Evolutionary conservation across 768 basidiomycete species (phyloP).

Genomic region (Russula brevipes): DNA sequence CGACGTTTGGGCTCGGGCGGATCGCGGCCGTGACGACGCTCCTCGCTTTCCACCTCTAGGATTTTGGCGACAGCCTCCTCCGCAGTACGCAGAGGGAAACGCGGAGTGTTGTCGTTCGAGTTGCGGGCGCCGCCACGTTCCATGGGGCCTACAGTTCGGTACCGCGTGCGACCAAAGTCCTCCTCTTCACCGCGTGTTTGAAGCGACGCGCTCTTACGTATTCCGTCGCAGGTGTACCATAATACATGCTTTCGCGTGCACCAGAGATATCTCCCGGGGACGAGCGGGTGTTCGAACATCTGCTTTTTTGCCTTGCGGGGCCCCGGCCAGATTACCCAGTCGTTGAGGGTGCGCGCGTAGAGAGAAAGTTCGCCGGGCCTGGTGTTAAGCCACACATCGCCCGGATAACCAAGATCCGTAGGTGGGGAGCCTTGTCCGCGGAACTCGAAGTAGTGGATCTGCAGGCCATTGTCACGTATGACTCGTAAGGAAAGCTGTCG

Average conservation of each 20-base stretch:
- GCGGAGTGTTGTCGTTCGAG: slow-evolving; percentile 13
- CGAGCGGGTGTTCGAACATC: slow-evolving; percentile 27
- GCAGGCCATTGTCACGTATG: slow-evolving; percentile 24
- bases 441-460: slow-evolving; percentile 30
- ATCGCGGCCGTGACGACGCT: slow-evolving; percentile 25
- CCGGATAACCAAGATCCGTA: slow-evolving; percentile 27
- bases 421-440: slow-evolving; percentile 29
- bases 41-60: slow-evolving; percentile 24
- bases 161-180: slow-evolving; percentile 25
- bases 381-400: slow-evolving; percentile 30
- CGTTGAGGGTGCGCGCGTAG: slow-evolving; percentile 21
- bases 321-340: slow-evolving; percentile 26
- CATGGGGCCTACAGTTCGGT: slow-evolving; percentile 26
- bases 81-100: slow-evolving; percentile 25
- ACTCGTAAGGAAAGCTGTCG: slow-evolving; percentile 25
- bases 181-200: slow-evolving; percentile 27
- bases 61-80: slow-evolving; percentile 26
- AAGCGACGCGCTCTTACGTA: slow-evolving; percentile 26
- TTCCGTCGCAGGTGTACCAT: slow-evolving; percentile 27
- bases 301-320: slow-evolving; percentile 27
- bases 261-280: slow-evolving; percentile 26
- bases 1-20: slow-evolving; percentile 23
- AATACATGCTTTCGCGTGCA: slow-evolving; percentile 26
- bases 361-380: slow-evolving; percentile 21
- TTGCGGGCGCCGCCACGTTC: slow-evolving; percentile 25